Evolutionary conservation across 495 filamentous ascomycete genomes (phyloP).

Genomic region (Penicillium waksmanii): DNA sequence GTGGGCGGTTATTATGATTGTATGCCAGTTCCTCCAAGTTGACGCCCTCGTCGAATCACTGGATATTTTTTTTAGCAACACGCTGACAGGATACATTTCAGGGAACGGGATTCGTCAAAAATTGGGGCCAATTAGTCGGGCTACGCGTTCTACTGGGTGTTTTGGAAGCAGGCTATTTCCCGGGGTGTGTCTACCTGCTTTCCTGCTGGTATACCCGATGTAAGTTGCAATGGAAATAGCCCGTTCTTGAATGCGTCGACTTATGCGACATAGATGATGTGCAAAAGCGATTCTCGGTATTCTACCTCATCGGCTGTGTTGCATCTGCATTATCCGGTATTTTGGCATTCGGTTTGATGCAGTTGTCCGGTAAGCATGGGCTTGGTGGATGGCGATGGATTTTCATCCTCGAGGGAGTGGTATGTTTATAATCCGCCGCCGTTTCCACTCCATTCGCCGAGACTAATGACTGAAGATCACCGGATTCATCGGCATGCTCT

Average conservation of each 20-base stretch:
- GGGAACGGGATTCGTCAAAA: constrained; percentile 62
- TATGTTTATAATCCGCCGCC: constrained; percentile 12
- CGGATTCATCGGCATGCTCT: constrained; percentile 43
- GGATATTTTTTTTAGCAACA: too few relatives aligned
- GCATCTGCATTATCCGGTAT: constrained; percentile 66
- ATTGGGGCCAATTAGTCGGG: constrained; percentile 53
- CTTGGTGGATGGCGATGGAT: constrained; percentile 67
- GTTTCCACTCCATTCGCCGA: constrained; percentile 1
- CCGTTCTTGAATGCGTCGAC: neutral
- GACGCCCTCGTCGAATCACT: too few relatives aligned
- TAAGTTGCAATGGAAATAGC: constrained; percentile 16
- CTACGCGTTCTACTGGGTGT: constrained; percentile 62
- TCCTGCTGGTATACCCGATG: constrained; percentile 67
- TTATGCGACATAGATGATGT: constrained; percentile 51
- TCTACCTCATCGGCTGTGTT: constrained; percentile 66
- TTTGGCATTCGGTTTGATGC: constrained; percentile 66
- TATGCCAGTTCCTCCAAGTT: too few relatives aligned
- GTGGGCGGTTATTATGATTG: constrained; percentile 53
- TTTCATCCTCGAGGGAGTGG: constrained; percentile 64
- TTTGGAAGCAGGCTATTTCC: constrained; percentile 68
- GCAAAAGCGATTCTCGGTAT: constrained; percentile 64
- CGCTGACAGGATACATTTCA: neutral
- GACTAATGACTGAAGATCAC: constrained; percentile 37
- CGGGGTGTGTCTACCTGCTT: constrained; percentile 64
- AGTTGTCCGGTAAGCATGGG: constrained; percentile 52